A percentile compares a stretch with the other conserved stretches of the same genome.
These are phyloP conservation scores for Apiospora rasikravindrae DNA, from an alignment of 2,329 filamentous ascomycete genomes.

Conservation along the genomic window DNA sequence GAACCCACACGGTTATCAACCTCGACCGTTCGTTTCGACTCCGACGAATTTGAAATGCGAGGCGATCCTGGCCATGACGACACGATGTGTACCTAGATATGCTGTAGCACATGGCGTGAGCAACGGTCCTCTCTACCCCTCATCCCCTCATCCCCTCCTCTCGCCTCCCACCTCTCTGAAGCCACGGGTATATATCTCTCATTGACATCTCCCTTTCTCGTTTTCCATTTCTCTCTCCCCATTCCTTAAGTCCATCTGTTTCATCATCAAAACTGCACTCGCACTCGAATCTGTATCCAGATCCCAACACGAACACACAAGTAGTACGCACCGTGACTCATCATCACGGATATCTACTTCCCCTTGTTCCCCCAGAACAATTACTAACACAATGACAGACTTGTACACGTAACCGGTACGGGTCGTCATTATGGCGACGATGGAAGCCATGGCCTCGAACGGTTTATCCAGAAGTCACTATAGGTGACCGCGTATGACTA, in stretches of 20 bases:
- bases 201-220: not conserved
- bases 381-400: conserved; percentile 15
- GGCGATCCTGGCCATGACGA: not conserved
- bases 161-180: not conserved
- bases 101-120: conserved; percentile 8
- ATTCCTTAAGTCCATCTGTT: not conserved
- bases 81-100: not conserved
- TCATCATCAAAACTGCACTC: not conserved
- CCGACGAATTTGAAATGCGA: not conserved
- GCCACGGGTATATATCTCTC: not conserved
- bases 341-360: conserved; percentile 8
- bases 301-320: not conserved
- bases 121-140: not conserved
- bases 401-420: conserved; percentile 22
- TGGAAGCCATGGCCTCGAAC: conserved; percentile 22
- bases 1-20: not conserved
- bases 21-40: not conserved
- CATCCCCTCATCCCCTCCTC: not conserved
- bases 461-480: conserved; percentile 23
- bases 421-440: conserved; percentile 19
- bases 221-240: not conserved
- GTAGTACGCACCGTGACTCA: conserved; percentile 19
- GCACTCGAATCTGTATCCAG: not conserved
- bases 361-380: not conserved
- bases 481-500: conserved; percentile 18